A percentile compares a stretch with the other conserved stretches of the same genome.
Conservation (phyloP, 192 early-diverging fungal species). For the Thoreauomyces humboldtii region DNA sequence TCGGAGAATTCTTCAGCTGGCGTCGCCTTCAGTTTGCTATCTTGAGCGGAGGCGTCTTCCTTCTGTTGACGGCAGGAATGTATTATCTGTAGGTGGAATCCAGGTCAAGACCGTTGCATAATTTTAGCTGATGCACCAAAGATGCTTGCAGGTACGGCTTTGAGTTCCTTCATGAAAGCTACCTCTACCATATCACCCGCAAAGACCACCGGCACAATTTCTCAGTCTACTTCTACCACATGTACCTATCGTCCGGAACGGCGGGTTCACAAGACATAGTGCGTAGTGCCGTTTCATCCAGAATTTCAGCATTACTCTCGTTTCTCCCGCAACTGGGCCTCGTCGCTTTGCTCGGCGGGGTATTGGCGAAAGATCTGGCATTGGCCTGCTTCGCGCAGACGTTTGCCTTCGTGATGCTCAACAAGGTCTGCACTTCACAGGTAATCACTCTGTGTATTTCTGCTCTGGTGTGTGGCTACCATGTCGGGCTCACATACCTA, state of each 20-base stretch:
- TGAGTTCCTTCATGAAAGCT: conserved; percentile 88
- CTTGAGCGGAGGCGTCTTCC: conserved; percentile 37
- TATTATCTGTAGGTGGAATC: conserved; percentile 36
- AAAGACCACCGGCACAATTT: conserved; percentile 99
- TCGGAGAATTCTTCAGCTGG: conserved; percentile 23
- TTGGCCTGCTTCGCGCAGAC: conserved; percentile 92
- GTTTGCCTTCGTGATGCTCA: conserved; percentile 92
- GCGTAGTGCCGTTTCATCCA: conserved; percentile 45
- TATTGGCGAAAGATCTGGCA: conserved; percentile 69
- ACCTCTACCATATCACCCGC: conserved; percentile 90
- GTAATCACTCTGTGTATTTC: too few relatives aligned
- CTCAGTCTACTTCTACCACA: conserved; percentile 92
- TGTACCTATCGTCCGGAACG: conserved; percentile 73
- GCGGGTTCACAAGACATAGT: conserved; percentile 35
- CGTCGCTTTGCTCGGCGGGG: conserved; percentile 57
- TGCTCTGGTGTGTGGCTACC: too few relatives aligned
- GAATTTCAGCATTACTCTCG: conserved; percentile 52
- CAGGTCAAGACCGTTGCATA: too few relatives aligned
- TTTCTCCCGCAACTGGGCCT: conserved; percentile 83
- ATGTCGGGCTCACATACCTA: too few relatives aligned
- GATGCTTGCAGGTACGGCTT: conserved; percentile 67
- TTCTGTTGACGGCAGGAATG: conserved; percentile 33
- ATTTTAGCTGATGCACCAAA: conserved; percentile 4
- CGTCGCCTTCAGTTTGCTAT: conserved; percentile 41
- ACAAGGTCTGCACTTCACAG: conserved; percentile 97